Evolutionary conservation across 305 asterid species (phyloP).

Genomic region (Fraxinus dipetala): DNA sequence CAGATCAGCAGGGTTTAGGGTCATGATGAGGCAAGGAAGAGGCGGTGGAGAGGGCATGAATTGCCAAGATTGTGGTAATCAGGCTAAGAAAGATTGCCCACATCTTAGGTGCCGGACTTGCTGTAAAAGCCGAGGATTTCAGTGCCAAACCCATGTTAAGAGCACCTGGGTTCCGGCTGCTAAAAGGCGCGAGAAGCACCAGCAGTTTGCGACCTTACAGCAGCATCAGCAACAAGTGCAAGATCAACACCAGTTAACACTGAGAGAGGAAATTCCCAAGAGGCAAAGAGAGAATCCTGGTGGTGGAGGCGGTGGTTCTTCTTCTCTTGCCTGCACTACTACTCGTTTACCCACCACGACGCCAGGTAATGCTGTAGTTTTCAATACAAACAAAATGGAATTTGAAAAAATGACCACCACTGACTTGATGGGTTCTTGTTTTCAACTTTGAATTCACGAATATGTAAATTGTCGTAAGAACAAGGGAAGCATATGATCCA

Average conservation of each 20-base stretch:
- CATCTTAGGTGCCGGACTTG: constrained; percentile 73
- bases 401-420: neutral
- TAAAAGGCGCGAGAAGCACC: constrained; percentile 66
- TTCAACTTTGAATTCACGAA: neutral
- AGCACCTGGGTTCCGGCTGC: constrained; percentile 92
- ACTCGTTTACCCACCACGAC: constrained; percentile 48
- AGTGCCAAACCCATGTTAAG: constrained; percentile 67
- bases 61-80: constrained; percentile 80
- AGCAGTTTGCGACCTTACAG: neutral
- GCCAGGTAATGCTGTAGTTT: constrained; percentile 41
- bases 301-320: constrained; percentile 12
- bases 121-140: constrained; percentile 75
- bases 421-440: constrained; percentile 19
- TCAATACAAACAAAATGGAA: neutral
- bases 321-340: constrained; percentile 36
- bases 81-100: constrained; percentile 70
- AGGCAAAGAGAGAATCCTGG: constrained; percentile 43
- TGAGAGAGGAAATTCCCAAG: constrained; percentile 38
- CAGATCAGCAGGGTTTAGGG: constrained; percentile 42
- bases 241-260: constrained; percentile 30
- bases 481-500: neutral
- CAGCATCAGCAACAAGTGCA: constrained; percentile 15
- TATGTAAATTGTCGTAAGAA: neutral
- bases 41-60: constrained; percentile 37
- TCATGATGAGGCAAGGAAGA: constrained; percentile 23